These are phyloP conservation scores for Physcia stellaris DNA, from an alignment of 495 filamentous ascomycete species.

Conservation along the genomic window DNA sequence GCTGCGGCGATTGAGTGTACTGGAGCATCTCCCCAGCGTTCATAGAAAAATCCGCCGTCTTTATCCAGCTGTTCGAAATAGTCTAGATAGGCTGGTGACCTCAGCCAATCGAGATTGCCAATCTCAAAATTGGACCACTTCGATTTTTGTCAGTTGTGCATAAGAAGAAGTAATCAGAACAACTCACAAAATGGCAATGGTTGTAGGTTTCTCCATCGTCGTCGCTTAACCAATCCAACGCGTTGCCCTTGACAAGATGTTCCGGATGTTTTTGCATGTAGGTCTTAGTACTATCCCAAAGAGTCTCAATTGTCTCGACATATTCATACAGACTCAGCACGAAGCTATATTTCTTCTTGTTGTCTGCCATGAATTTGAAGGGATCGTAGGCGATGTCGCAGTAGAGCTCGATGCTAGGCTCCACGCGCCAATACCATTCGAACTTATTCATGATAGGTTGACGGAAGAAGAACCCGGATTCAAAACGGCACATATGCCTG, in stretches of 20 bases:
- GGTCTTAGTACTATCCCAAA: slow-evolving; percentile 86
- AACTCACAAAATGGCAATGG: slow-evolving; percentile 86
- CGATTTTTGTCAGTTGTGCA: neutral
- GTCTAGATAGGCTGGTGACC: slow-evolving; percentile 65
- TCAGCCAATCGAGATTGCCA: slow-evolving; percentile 70
- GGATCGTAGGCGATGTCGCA: slow-evolving; percentile 76
- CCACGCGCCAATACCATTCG: slow-evolving; percentile 89
- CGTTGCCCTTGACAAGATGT: slow-evolving; percentile 71
- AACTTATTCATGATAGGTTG: slow-evolving; percentile 71
- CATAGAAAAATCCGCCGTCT: slow-evolving; percentile 87
- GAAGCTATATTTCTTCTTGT: slow-evolving; percentile 85
- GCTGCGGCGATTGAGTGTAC: slow-evolving; percentile 90
- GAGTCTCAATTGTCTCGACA: slow-evolving; percentile 83
- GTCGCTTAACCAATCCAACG: slow-evolving; percentile 82
- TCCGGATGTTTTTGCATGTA: slow-evolving; percentile 84
- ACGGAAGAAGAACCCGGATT: slow-evolving; percentile 88
- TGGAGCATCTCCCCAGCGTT: slow-evolving; percentile 84
- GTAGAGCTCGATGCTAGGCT: slow-evolving; percentile 77
- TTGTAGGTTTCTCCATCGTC: slow-evolving; percentile 85
- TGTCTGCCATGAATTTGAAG: slow-evolving; percentile 77
- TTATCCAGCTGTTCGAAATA: slow-evolving; percentile 68
- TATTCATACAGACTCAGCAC: slow-evolving; percentile 89
- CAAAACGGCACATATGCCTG: slow-evolving; percentile 88
- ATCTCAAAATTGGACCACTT: slow-evolving; percentile 93
- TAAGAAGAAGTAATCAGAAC: neutral